Evolutionary conservation across 2,329 filamentous ascomycete species (phyloP), one percentile per base, ranked within the genome.

Genomic region (Cladosporium sp.): DNA sequence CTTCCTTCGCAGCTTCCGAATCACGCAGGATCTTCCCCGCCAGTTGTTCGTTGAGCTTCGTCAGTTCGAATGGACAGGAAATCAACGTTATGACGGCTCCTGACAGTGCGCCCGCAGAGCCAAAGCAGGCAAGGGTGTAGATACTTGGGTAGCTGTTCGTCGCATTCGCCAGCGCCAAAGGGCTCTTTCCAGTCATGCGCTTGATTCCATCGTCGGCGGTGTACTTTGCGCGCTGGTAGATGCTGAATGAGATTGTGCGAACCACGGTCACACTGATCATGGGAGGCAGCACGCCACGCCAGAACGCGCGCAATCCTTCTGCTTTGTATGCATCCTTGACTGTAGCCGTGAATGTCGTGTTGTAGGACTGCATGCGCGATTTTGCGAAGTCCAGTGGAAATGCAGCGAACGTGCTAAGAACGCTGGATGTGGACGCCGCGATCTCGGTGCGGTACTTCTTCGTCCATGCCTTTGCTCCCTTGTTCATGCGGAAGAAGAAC

Each of bases 341-440:
- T 86, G 91, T 70, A 85, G 84, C 79, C 91, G 93, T 69, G 62
- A 77, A 77, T 2, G 67, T 70, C 10, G 71, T 75, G 30, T 90
- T 88, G 79, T 95, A 94, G 58, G 76, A 78, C 81, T 96, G 92
- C 88, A 95, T 92, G 74, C 92, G 90, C 64, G 91, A 93, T 83
- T 96, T 96, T 76, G 94, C 89, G 73, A 92, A 94, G 77, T 96
- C 92, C 71, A 96, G 86, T 25, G 92, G 92, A 75, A 94, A 96
- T n/a, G 91, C 90, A 70, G 86, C 84, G 74, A 92, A 85, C 49
- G 91, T 95, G 43, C 90, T 92, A 65, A 94, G 83, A 70, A 93
- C 84, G 77, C 90, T 93, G 75, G 89, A 91, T 46, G 88, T 83
- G 78, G 89, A 91, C 53, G 92, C 91, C 67, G 91, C 88, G 70